Evolutionary conservation across 1,139 yeast species (phyloP), one percentile per base, ranked within the genome.

Genomic region (Suhomyces bolitotheri): DNA sequence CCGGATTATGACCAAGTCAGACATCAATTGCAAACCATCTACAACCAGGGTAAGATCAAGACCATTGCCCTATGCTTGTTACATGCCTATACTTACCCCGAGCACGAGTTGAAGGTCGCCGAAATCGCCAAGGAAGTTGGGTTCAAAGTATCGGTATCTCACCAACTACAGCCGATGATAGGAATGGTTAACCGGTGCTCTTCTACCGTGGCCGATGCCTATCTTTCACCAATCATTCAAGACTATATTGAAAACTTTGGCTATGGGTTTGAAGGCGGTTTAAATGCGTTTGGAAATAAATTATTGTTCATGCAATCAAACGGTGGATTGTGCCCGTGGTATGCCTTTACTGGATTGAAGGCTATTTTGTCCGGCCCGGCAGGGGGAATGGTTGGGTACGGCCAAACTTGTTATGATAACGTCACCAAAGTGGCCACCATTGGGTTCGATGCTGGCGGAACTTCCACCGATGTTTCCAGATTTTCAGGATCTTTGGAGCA

Each of bases 321-420:
- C 45, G 76, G 76, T 32, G 76, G 76, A 0, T 58, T 71, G 38
- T 66, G 74, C 45, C 73, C 73, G 4, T 70, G 75, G 71, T 66
- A 70, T 42, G 64, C 65, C 39, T 71, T 71, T 47, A 66, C 73
- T 3, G 76, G 76, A 1, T 55, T 71, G 32, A 67, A 66, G 43
- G 75, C 76, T 1, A 68, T 71, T 27, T 58, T 71, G 24, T 69
- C 75, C 2, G 76, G 76, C 2, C 76, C 76, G 7, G 76, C 76
- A 22, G 76, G 76, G 26, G 76, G 76, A 19, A 64, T 71, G 64
- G 76, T 71, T n/a, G 76, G 76, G 0, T 67, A 58, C 42, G 76
- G 74, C 1, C 58, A 59, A 33, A 71, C 76, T 4, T 71, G 75
- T 46, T 63, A 53, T 44, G 73, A 70, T 40, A 27, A 49, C 5